Evolutionary conservation across 768 basidiomycete genomes (phyloP).

Genomic region (Tubosaeta sp.): DNA sequence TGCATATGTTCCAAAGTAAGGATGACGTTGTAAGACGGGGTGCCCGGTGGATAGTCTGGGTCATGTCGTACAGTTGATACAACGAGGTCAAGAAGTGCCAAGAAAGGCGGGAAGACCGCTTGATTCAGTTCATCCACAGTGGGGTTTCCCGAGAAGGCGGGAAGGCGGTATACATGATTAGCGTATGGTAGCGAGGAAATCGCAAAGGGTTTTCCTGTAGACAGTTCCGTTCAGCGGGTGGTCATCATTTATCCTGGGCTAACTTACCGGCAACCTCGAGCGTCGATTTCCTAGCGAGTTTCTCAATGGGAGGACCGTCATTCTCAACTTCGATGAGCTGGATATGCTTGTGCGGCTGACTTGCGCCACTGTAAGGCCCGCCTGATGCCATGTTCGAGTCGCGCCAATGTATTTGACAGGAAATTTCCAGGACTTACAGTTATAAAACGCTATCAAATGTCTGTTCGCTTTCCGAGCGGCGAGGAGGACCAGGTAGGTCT

Average conservation of each 20-base stretch:
- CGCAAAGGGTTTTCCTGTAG: constrained; percentile 67
- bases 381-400: constrained; percentile 44
- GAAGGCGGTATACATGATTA: constrained; percentile 64
- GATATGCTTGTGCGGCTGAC: constrained; percentile 89
- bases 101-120: constrained; percentile 55
- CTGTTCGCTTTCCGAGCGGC: constrained; percentile 61
- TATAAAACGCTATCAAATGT: constrained; percentile 81
- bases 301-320: constrained; percentile 75
- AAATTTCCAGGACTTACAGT: constrained; percentile 49
- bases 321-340: constrained; percentile 70
- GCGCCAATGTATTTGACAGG: background rate
- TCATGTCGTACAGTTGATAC: constrained; percentile 72
- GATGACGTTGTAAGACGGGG: constrained; percentile 79
- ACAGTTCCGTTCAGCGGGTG: constrained; percentile 1
- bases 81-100: constrained; percentile 71
- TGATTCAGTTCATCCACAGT: constrained; percentile 44
- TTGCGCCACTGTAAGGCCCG: constrained; percentile 77
- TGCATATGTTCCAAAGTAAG: constrained; percentile 82
- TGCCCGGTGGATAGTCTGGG: constrained; percentile 54
- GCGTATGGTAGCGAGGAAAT: constrained; percentile 69
- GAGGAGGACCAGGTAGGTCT: constrained; percentile 67
- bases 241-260: background rate
- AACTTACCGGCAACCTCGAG: constrained; percentile 42
- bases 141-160: constrained; percentile 16
- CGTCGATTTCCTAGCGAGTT: constrained; percentile 51